Percentiles rank a stretch among this genome's conserved stretches.
phyloP scores from a whole-genome alignment of 306 rosid species.

The Begonia peltatifolia region DNA sequence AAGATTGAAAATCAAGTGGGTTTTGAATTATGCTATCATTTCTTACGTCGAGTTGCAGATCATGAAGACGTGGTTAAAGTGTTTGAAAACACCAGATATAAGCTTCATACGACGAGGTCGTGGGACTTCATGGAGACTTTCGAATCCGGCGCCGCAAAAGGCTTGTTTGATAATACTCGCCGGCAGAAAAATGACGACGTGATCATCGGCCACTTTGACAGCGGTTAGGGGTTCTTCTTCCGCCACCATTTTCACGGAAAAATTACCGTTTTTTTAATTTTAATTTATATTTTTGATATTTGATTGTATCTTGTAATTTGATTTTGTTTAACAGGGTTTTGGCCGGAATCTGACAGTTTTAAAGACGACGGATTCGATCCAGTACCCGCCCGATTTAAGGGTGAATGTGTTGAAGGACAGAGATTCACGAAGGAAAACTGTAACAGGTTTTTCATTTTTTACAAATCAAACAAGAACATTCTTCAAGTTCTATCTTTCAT shows the following conservation, averaged over 20 bases:
- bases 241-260: not conserved
- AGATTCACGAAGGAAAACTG: not conserved
- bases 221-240: conserved; percentile 2
- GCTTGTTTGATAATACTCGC: not conserved
- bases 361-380: not conserved
- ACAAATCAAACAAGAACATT: not conserved
- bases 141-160: not conserved
- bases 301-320: not conserved
- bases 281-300: not conserved
- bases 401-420: conserved; percentile 5
- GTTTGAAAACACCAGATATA: not conserved
- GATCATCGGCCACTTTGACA: conserved; percentile 1
- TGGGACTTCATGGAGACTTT: not conserved
- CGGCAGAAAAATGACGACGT: not conserved
- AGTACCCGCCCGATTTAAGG: conserved; percentile 5
- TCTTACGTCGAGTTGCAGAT: not conserved
- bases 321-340: conserved; percentile 3
- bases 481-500: not conserved
- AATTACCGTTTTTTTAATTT: no score
- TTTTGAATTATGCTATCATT: not conserved
- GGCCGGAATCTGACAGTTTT: conserved; percentile 5
- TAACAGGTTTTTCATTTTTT: conserved; percentile 3
- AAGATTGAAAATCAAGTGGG: not conserved
- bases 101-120: conserved; percentile 5
- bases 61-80: not conserved